Base-by-base conservation (phyloP, 169 alveolate species). In the Plasmodium adleri region DNA sequence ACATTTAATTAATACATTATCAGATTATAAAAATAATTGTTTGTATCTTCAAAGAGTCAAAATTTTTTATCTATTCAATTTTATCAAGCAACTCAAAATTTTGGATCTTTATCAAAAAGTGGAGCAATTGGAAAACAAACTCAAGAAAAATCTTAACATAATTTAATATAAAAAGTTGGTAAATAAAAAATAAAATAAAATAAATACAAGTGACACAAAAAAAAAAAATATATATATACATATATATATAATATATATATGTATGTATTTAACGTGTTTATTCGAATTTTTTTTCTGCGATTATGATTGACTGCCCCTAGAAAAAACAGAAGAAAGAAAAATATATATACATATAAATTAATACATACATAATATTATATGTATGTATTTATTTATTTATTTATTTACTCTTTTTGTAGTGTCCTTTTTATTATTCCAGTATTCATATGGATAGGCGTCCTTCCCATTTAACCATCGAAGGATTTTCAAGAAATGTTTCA, bases 401-500 rank as follows among this genome's bases (percentile, higher is more conserved):
- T 17, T 24, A n/a, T 56, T 63, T 43, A 50, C 70, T 56, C 20
- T 50, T 43, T 20, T 39, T 39, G 47, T 6, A 39, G 47, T 39
- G 47, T 39, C 47, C 71, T 47, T 56, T 60, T 50, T 63, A 59
- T 32, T 62, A 22, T 62, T 26, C 67, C 28, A 70, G 54, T 73
- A 73, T 60, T 73, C 72, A 58, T 24, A 73, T 4, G 86, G 86
- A 47, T 73, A 73, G 3, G 71, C 24, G 47, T 73, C 86, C 12
- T 73, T 73, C 47, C 86, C 86, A n/a, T 58, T 73, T 63, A 73
- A 10, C 86, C 86, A 73, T 22, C 86, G 86, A 17, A 47, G 45
- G 26, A 20, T 73, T 24, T 62, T 56, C 20, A 73, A 54, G 24
- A 73, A 73, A 22, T 73, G 86, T 2, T 56, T 47, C 12, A 73